Evolutionary conservation across 225 moss, liverwort and hornwort genomes (phyloP), one percentile per base, ranked within the genome.

Genomic region (Polytrichum formosum): DNA sequence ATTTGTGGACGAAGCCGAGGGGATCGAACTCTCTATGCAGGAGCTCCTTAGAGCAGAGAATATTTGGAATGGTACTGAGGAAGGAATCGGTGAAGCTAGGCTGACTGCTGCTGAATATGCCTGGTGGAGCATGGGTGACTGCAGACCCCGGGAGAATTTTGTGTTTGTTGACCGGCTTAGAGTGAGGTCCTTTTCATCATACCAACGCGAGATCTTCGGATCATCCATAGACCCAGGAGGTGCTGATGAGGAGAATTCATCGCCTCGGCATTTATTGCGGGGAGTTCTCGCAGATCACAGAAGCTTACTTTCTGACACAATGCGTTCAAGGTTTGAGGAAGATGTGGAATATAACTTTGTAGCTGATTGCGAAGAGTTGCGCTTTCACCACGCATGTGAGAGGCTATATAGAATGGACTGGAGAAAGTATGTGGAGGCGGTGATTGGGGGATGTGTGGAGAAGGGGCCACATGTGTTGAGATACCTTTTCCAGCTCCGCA

Each of bases 331-430:
- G 58, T 58, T 58, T 22, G 7, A 58, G 58, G 3, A 58, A 20
- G n/a, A 21, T n/a, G 0, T 21, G 21, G 0, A 6, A 1, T 58
- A 58, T 23, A 22, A 58, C n/a, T 58, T 58, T 58, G 58, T 58
- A 7, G 58, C 23, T 23, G 58, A 58, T 23, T 58, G 8, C 58
- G 21, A 58, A 23, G 58, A n/a, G 58, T 6, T 58, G 6, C 58
- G 58, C 21, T 58, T 58, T 58, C 58, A 58, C 58, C 58, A 58
- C 6, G 58, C 58, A 20, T 58, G 58, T 22, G 0, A 0, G 23
- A 0, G 21, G 1, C 5, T 6, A 6, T 0, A 6, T 1, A 30
- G 28, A 5, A 5, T 5, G 1, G n/a, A 20, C 6, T 6, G 1
- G 0, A 0, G 1, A 6, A 1, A 22, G 23, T 58, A 56, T 19